A percentile compares a stretch with the other conserved stretches of the same genome.
These are phyloP conservation scores for Rhinocladiella similis DNA, from an alignment of 2,329 filamentous ascomycete genomes.

Conservation along the genomic window DNA sequence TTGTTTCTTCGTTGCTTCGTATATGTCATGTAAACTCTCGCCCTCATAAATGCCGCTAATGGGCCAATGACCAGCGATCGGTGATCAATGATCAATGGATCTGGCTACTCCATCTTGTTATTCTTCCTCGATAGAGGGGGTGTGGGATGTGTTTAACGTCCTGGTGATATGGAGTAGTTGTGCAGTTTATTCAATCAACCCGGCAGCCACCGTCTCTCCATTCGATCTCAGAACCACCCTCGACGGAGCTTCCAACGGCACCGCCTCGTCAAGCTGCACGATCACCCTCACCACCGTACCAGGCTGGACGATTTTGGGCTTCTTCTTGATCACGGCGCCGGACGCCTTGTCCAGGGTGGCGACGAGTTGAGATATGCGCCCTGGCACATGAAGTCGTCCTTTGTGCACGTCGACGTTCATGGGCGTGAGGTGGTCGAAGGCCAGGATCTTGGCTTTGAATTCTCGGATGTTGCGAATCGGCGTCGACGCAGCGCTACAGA, in stretches of 20 bases:
- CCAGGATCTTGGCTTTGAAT: constrained; percentile 81
- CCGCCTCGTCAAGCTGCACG: constrained; percentile 70
- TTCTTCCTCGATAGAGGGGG: too few relatives aligned
- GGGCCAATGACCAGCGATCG: too few relatives aligned
- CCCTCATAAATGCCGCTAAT: too few relatives aligned
- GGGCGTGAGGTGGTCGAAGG: constrained; percentile 85
- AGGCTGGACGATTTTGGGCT: constrained; percentile 78
- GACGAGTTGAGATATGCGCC: constrained; percentile 69
- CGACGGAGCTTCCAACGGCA: constrained; percentile 78
- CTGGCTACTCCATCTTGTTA: too few relatives aligned
- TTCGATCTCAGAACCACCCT: constrained; percentile 77
- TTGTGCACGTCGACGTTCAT: constrained; percentile 88
- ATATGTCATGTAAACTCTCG: too few relatives aligned
- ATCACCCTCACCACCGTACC: constrained; percentile 74
- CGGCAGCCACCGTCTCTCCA: constrained; percentile 84
- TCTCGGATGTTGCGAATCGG: constrained; percentile 70
- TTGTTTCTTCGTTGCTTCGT: too few relatives aligned
- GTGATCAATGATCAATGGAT: too few relatives aligned
- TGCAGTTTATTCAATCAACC: constrained; percentile 67
- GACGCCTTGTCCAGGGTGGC: constrained; percentile 76
- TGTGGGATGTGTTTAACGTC: too few relatives aligned
- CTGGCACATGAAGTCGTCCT: constrained; percentile 77
- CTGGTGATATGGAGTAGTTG: too few relatives aligned
- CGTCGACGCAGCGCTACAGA: constrained; percentile 65
- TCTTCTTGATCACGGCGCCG: constrained; percentile 76